Evolutionary conservation across 805 yeast genomes (phyloP).

Genomic region (Jamesozyma gamospora): DNA sequence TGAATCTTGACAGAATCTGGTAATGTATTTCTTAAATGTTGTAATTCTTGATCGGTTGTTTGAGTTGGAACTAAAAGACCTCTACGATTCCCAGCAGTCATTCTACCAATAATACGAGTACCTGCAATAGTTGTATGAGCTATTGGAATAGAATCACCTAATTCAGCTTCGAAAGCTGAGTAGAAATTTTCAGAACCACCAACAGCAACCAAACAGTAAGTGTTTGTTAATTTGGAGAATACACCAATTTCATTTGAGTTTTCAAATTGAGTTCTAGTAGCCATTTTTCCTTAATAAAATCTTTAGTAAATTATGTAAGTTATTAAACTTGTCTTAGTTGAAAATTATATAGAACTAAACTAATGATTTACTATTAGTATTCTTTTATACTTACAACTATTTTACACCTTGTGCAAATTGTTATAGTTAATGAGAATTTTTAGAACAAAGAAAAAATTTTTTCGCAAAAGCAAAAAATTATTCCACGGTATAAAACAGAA

Average conservation of each 20-base stretch:
- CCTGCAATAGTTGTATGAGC: conserved; percentile 98
- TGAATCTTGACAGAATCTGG: conserved; percentile 95
- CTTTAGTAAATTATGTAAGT: too few species aligned
- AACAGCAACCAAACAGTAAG: conserved; percentile 90
- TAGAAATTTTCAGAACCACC: conserved; percentile 87
- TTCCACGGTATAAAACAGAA: background rate
- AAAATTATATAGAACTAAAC: too few species aligned
- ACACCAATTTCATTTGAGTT: conserved; percentile 90
- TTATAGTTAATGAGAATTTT: too few species aligned
- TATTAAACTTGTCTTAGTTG: too few species aligned
- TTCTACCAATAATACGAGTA: conserved; percentile 92
- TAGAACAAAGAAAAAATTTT: background rate
- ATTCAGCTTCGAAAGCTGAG: conserved; percentile 94
- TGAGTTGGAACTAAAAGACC: conserved; percentile 95
- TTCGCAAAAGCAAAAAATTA: background rate
- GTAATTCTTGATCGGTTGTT: conserved; percentile 96
- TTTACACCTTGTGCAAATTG: too few species aligned
- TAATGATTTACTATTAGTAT: too few species aligned
- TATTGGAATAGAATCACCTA: conserved; percentile 93
- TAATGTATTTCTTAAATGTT: conserved; percentile 90
- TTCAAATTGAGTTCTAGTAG: conserved; percentile 70
- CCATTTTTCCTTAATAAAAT: conserved; percentile 32
- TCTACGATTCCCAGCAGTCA: conserved; percentile 97
- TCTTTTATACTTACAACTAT: too few species aligned
- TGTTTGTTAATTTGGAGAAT: conserved; percentile 88